Base-by-base conservation (phyloP, 2,329 filamentous ascomycete species). In the Pestalotiopsis sp. region DNA sequence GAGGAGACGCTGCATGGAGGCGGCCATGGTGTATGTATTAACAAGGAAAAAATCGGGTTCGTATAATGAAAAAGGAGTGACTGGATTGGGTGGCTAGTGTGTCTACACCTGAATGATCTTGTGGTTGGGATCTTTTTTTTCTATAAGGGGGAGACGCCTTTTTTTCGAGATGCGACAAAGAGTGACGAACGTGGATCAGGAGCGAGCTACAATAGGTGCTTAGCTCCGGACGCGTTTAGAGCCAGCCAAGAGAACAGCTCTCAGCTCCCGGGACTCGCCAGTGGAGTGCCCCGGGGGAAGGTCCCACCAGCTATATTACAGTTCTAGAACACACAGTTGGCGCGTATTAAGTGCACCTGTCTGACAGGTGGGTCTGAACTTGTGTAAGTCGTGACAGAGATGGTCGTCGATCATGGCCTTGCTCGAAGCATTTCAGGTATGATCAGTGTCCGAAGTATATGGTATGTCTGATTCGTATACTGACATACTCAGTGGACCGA, bases 1-100 rank as follows among this genome's bases (percentile, higher is more conserved):
- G 67, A 74, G 70, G 60, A 74, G 72, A 64, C 74, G 74, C 72
- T 70, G 71, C 65, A 71, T 71, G 17, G 69, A 38, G 65, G 65
- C 66, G 23, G 73, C 67, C 73, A 75, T 75, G 73, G 72, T 49
- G 64, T 20, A 11, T 39, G 9, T n/a, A 31, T 38, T n/a, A 20
- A 63, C 13, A 23, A 27, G 13, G 13, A n/a, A 52, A 12, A 23
- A 52, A 52, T n/a, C 12, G 45, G n/a, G 45, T 20, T 36, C 7
- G 31, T 36, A 36, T 36, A 36, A 36, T 11, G 31, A 13, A 13
- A 38, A 38, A 41, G 9, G 52, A 38, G 27, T 9, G 65, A 55
- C 52, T 60, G 55, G 41, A 36, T 41, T 66, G 57, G 39, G n/a
- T 52, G 39, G 52, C 14, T 63, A 17, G 39, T 27, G 41, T 36